Base-by-base conservation (phyloP, 306 rosid species). In the Rosa lucieae region DNA sequence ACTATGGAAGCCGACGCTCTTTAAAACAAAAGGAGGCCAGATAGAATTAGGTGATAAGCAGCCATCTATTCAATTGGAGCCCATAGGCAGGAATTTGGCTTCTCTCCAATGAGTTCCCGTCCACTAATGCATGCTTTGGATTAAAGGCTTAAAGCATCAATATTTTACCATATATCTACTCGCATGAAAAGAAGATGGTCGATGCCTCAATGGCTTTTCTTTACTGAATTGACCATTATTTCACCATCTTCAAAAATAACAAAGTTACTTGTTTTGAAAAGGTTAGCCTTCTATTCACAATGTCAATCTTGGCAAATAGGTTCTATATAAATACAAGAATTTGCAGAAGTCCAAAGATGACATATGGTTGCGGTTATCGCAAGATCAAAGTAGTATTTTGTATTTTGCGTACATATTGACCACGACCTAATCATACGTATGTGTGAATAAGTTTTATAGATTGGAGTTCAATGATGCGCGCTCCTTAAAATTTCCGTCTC, bases 21-120 rank as follows among this genome's bases (percentile, higher is more conserved):
- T 71, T 39, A 43, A 70, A 48, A 20, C 63, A 76, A 51, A 56
- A 13, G 71, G 14, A 4, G 70, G 44, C 32, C 17, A 8, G n/a
- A 44, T 23, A 13, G 51, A 49, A 44, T 82, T 77, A 51, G 70
- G 73, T 37, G 77, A 67, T 63, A 52, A 74, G 72, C 44, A 61
- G 67, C 48, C 59, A 76, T 67, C 80, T 32, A 78, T 52, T 78
- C 49, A 5, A 52, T 18, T 67, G 72, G 32, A 61, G 58, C 39
- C 48, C 26, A 3, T 58, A n/a, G 40, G 23, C 59, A 44, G 9
- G 12, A 61, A 75, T 26, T 46, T 21, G 79, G 59, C 71, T 75
- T 61, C 59, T 75, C 78, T 63, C 61, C 61, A 62, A 46, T 18
- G 62, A 76, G 58, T 75, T 76, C 79, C 39, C 47, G 4, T 17